phyloP scores from a whole-genome alignment of 768 basidiomycete genomes.

The Rhodotorula taiwanensis region DNA sequence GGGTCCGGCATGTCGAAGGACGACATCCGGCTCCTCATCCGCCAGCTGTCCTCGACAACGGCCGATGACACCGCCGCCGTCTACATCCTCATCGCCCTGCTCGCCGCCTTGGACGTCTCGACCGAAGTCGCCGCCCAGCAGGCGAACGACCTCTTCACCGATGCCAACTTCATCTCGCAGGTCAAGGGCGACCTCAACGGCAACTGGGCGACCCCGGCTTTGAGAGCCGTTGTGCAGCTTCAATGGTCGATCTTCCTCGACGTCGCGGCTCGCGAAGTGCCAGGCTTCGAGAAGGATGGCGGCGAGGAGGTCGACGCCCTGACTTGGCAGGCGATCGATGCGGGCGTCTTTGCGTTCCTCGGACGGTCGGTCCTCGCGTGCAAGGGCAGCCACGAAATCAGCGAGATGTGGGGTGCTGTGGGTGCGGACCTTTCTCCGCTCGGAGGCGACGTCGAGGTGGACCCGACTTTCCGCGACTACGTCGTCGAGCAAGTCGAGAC shows the following conservation, averaged over 20 bases:
- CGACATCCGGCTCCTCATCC: slow-evolving; percentile 33
- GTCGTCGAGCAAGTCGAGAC: slow-evolving; percentile 63
- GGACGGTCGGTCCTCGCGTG: slow-evolving; percentile 57
- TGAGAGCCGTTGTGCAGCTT: slow-evolving; percentile 67
- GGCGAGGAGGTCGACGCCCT: slow-evolving; percentile 66
- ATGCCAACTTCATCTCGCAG: slow-evolving; percentile 25
- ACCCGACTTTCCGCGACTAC: slow-evolving; percentile 51
- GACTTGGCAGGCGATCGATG: slow-evolving; percentile 75
- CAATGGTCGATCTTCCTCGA: slow-evolving; percentile 84
- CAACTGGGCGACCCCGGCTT: slow-evolving; percentile 47
- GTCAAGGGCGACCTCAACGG: slow-evolving; percentile 20
- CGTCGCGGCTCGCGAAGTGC: slow-evolving; percentile 60
- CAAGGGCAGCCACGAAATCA: slow-evolving; percentile 49
- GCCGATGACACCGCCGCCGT: slow-evolving; percentile 63
- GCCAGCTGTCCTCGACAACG: slow-evolving; percentile 43
- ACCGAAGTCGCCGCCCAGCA: slow-evolving; percentile 47
- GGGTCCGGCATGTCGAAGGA: slow-evolving; percentile 18
- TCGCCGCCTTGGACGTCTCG: slow-evolving; percentile 57
- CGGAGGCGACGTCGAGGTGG: slow-evolving; percentile 33
- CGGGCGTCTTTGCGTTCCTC: slow-evolving; percentile 70
- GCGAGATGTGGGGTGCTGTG: slow-evolving; percentile 41
- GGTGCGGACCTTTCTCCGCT: slow-evolving; percentile 11
- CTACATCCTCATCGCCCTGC: slow-evolving; percentile 58
- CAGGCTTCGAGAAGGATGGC: slow-evolving; percentile 62
- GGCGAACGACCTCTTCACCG: slow-evolving; percentile 25